Conservation (phyloP, 73 alveolate genomes). For the Paramecium primaurelia region DNA sequence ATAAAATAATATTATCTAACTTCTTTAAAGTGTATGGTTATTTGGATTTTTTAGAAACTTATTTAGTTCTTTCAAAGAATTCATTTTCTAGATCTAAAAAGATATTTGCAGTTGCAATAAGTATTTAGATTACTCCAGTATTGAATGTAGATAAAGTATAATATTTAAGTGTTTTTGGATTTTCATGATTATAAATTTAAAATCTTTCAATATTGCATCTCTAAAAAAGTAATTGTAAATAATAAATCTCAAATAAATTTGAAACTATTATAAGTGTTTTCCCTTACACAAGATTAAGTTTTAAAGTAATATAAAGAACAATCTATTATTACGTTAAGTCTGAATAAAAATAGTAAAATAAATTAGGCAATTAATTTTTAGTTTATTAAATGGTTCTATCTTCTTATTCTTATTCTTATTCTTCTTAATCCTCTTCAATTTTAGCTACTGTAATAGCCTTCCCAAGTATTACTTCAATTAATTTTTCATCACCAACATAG, state of each 20-base stretch:
- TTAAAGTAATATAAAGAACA: neutral
- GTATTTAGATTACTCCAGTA: slow-evolving; percentile 47
- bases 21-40: slow-evolving; percentile 45
- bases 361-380: neutral
- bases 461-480: neutral
- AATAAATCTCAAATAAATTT: neutral
- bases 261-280: slow-evolving; percentile 24
- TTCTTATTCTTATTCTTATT: neutral
- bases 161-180: slow-evolving; percentile 51
- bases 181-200: slow-evolving; percentile 56
- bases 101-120: slow-evolving; percentile 39
- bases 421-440: slow-evolving; percentile 35
- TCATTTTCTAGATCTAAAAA: slow-evolving; percentile 43
- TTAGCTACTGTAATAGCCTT: slow-evolving; percentile 37
- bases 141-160: slow-evolving; percentile 51
- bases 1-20: slow-evolving; percentile 44
- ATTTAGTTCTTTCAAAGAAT: slow-evolving; percentile 23
- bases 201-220: slow-evolving; percentile 7
- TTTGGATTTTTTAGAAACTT: neutral
- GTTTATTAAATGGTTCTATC: neutral
- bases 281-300: neutral
- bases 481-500: slow-evolving; percentile 15
- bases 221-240: neutral
- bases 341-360: neutral
- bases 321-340: neutral